These are phyloP conservation scores for Neopestalotiopsis rosae DNA, from an alignment of 2,329 filamentous ascomycete genomes.

Conservation along the genomic window DNA sequence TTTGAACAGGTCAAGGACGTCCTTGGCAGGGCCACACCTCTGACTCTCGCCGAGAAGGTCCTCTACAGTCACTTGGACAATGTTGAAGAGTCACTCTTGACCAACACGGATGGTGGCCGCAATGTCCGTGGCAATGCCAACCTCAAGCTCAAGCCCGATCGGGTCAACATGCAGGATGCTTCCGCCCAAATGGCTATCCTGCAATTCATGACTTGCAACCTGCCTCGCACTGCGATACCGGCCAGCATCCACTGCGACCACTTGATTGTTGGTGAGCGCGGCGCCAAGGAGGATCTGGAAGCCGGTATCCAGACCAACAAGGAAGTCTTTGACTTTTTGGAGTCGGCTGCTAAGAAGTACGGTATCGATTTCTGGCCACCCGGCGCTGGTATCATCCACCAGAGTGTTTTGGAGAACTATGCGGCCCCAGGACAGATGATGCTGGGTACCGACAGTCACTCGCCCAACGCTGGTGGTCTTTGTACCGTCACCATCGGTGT, in stretches of 20 bases:
- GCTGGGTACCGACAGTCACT: slow-evolving; percentile 97
- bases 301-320: slow-evolving; percentile 89
- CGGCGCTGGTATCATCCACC: slow-evolving; percentile 94
- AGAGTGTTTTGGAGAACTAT: slow-evolving; percentile 98
- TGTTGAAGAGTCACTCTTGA: slow-evolving; percentile 84
- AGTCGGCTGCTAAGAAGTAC: slow-evolving; percentile 88
- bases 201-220: slow-evolving; percentile 97
- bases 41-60: slow-evolving; percentile 97
- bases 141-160: slow-evolving; percentile 94
- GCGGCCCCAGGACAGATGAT: slow-evolving; percentile 98
- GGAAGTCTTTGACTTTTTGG: slow-evolving; percentile 97
- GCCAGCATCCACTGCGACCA: slow-evolving; percentile 99
- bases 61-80: slow-evolving; percentile 94
- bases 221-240: slow-evolving; percentile 88
- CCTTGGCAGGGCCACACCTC: slow-evolving; percentile 37
- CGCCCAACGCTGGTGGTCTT: slow-evolving; percentile 93
- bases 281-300: slow-evolving; percentile 83
- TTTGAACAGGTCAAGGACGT: slow-evolving; percentile 22
- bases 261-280: slow-evolving; percentile 94
- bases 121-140: slow-evolving; percentile 88
- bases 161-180: slow-evolving; percentile 98
- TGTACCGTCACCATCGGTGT: slow-evolving; percentile 96
- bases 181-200: slow-evolving; percentile 97
- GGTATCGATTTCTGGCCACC: slow-evolving; percentile 97
- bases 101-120: slow-evolving; percentile 81